Conservation (phyloP, 2,329 filamentous ascomycete species). For the Xylaria sp. region DNA sequence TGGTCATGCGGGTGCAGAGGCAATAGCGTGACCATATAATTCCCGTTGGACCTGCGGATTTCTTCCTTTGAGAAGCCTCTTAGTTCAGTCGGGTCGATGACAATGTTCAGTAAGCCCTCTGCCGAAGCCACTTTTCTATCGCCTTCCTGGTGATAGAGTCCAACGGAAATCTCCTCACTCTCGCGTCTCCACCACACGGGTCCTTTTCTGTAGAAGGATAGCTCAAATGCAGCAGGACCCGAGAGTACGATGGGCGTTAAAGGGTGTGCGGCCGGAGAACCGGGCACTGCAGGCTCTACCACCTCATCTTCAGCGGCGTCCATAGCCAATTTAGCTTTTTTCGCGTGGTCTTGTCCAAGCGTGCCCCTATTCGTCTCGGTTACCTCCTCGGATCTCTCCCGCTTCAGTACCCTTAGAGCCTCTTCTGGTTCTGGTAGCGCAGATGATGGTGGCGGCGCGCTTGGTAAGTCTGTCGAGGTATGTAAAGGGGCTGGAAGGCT, state of each 20-base stretch:
- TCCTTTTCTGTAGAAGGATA: conserved; percentile 40
- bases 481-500: not conserved
- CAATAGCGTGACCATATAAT: conserved; percentile 33
- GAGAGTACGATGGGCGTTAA: conserved; percentile 13
- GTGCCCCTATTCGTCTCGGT: not conserved
- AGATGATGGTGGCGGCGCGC: not conserved
- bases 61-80: conserved; percentile 33
- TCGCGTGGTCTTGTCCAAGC: not conserved
- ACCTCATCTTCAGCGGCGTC: not conserved
- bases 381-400: conserved; percentile 22
- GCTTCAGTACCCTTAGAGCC: conserved; percentile 11
- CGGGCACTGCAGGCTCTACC: not conserved
- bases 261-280: not conserved
- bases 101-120: conserved; percentile 27
- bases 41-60: conserved; percentile 35
- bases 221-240: conserved; percentile 37
- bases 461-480: not conserved
- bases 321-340: conserved; percentile 20
- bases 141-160: conserved; percentile 40
- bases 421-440: not conserved
- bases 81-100: conserved; percentile 40
- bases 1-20: conserved; percentile 9
- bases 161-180: conserved; percentile 26
- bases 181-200: conserved; percentile 38
- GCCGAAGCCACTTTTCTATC: conserved; percentile 29